These are phyloP conservation scores for Moringa oleifera DNA, from an alignment of 345 rosid genomes.

Conservation along the genomic window DNA sequence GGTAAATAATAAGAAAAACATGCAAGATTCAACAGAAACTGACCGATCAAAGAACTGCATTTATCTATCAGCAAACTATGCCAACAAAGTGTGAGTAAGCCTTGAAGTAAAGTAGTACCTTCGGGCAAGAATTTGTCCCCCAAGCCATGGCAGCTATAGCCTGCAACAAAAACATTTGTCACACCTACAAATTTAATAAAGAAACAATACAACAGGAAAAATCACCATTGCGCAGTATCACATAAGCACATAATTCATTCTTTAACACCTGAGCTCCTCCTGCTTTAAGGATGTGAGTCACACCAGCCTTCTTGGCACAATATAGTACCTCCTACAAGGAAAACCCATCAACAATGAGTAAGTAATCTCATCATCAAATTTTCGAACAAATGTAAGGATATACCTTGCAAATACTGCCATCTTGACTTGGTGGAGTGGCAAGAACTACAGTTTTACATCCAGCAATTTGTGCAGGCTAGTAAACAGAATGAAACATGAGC, in stretches of 20 bases:
- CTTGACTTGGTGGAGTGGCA: conserved; percentile 79
- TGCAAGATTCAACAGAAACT: background rate
- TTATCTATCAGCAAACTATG: background rate
- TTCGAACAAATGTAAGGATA: background rate
- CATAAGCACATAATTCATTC: background rate
- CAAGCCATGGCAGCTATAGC: conserved; percentile 97
- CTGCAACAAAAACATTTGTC: conserved; percentile 29
- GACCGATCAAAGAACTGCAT: background rate
- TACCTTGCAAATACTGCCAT: conserved; percentile 91
- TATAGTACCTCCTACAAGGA: conserved; percentile 67
- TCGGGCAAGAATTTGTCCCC: conserved; percentile 96
- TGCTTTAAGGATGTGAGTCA: conserved; percentile 89
- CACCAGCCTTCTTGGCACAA: conserved; percentile 92
- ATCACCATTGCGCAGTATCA: background rate
- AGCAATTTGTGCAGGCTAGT: conserved; percentile 92
- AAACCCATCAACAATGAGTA: conserved; percentile 4
- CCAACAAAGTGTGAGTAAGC: background rate
- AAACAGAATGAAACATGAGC: conserved; percentile 15
- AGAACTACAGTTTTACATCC: conserved; percentile 83
- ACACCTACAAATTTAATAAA: conserved; percentile 3
- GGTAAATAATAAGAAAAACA: no score
- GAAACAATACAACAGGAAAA: background rate
- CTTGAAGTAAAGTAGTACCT: conserved; percentile 33
- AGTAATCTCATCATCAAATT: background rate
- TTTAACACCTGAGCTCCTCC: conserved; percentile 89